Evolutionary conservation across 805 yeast genomes (phyloP), one percentile per base, ranked within the genome.

Genomic region (Zygosaccharomyces bisporus): DNA sequence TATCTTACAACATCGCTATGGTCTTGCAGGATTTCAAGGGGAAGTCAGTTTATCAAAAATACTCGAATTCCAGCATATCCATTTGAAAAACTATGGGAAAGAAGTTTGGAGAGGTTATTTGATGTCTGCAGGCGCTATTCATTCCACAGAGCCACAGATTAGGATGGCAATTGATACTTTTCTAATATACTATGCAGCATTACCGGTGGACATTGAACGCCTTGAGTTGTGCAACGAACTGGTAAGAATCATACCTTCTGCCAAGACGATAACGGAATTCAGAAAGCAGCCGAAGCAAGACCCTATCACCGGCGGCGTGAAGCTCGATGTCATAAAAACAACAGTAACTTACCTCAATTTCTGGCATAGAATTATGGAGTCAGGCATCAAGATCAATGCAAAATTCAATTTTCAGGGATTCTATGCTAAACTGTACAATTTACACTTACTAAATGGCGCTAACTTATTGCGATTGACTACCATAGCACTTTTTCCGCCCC

Each of bases 51-150:
- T 71, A 51, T 71, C 65, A 5, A 41, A 39, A 31, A 33, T 45
- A 34, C 34, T 57, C 20, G 16, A 42, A 9, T 35, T 47, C 9
- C 51, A 58, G 8, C 52, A 49, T 18, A 14, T 23, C 0, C 37
- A 47, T 7, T 41, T 47, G 31, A 20, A 31, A 1, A 47, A 43
- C 8, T 46, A 53, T 29, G 46, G 55, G 1, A 39, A 52, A 2
- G 72, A 69, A 43, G 76, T 83, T 46, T 77, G 81, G 81, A 71
- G 63, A 52, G 88, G 88, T 0, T 68, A 71, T 38, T 55, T 69
- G 0, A 72, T 76, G 49, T 72, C 79, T 4, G 73, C 73, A 7
- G 91, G 87, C 4, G 81, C 86, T 0, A 51, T 68, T 31, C 73
- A 77, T 17, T 77, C 82, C 0, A 69, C 75, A 6, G 75, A 73